A percentile compares a stretch with the other conserved stretches of the same genome.
Conservation (phyloP, 228 moss, liverwort and hornwort genomes). For the Sphagnum fallax region DNA sequence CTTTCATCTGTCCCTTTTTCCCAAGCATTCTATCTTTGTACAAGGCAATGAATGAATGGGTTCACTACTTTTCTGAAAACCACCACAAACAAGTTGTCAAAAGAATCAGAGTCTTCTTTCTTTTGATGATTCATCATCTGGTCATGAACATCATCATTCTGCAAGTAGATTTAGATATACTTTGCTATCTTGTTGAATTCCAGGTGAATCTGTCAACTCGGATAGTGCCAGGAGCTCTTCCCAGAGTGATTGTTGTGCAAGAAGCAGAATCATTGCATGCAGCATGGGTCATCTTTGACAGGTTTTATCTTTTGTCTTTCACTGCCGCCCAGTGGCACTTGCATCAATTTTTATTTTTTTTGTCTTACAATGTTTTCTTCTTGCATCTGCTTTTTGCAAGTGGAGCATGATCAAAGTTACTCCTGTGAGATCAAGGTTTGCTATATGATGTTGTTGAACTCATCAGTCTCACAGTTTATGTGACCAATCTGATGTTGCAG, state of each 20-base stretch:
- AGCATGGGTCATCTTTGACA: slow-evolving; percentile 38
- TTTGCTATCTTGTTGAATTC: background rate
- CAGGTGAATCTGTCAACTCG: slow-evolving; percentile 35
- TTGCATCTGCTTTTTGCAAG: background rate
- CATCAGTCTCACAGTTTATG: background rate
- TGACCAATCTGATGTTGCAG: slow-evolving; percentile 6
- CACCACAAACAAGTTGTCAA: background rate
- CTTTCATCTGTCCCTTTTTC: background rate
- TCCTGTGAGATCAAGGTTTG: too few species aligned
- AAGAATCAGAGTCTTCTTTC: too few species aligned
- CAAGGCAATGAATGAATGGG: background rate
- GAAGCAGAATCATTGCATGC: slow-evolving; percentile 25
- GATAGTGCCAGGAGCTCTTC: slow-evolving; percentile 23
- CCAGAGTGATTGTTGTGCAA: slow-evolving; percentile 27
- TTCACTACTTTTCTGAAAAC: background rate
- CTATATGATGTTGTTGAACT: too few species aligned
- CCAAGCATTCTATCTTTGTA: background rate
- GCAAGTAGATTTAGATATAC: too few species aligned
- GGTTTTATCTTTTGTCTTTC: slow-evolving; percentile 9
- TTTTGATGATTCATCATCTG: too few species aligned
- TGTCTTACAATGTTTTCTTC: background rate
- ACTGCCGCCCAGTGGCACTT: background rate
- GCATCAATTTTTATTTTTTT: background rate
- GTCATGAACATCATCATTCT: too few species aligned
- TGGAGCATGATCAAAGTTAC: too few species aligned